Evolutionary conservation across 495 filamentous ascomycete species (phyloP).

Genomic region (Staphylotrichum longicolle): DNA sequence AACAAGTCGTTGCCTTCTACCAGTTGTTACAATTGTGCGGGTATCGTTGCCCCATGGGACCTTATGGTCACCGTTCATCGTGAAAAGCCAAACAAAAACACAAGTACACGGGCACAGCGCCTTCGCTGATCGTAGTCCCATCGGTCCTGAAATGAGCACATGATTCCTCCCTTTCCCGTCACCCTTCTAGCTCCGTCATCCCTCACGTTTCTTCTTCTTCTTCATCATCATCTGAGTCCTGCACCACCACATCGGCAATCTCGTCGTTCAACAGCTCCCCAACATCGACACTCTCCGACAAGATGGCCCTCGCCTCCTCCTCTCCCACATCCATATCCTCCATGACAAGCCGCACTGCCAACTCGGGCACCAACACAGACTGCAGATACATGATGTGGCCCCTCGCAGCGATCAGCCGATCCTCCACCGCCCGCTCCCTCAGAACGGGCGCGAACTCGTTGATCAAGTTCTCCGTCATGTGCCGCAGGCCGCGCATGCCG

Average conservation of each 20-base stretch:
- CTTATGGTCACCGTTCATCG: no score
- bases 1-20: no score
- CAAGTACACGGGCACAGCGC: no score
- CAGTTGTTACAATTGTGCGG: no score
- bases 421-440: conserved; percentile 60
- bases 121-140: no score
- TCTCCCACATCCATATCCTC: conserved; percentile 77
- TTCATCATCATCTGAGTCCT: conserved; percentile 41
- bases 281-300: conserved; percentile 72
- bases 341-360: conserved; percentile 71
- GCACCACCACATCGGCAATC: conserved; percentile 56
- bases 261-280: conserved; percentile 75
- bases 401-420: conserved; percentile 65
- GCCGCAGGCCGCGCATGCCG: conserved; percentile 69
- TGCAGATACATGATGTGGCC: conserved; percentile 78
- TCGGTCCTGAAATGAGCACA: no score
- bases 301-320: conserved; percentile 62
- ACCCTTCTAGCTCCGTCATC: no score
- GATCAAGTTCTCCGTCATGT: conserved; percentile 64
- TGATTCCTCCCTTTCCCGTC: no score
- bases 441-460: conserved; percentile 58
- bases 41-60: no score
- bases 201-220: conserved; percentile 29
- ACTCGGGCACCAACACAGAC: conserved; percentile 80
- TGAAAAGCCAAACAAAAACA: no score